phyloP scores from a whole-genome alignment of 805 yeast genomes.

The Ogataea populi-albae region DNA sequence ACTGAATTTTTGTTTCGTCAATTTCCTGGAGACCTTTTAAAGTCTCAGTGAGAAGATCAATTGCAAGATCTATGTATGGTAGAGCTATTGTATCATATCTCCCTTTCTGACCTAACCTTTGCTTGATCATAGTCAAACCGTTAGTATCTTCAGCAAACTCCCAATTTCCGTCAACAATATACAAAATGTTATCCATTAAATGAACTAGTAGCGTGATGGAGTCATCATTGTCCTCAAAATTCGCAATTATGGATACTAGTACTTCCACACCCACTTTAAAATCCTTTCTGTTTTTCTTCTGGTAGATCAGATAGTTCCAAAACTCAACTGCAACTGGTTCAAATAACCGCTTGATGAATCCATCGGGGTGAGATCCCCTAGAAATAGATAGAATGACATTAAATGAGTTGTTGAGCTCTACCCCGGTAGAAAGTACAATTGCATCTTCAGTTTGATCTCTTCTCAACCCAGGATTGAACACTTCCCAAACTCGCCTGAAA shows the following conservation, averaged over 20 bases:
- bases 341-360: constrained; percentile 34
- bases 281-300: constrained; percentile 31
- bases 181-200: constrained; percentile 19
- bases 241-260: constrained; percentile 32
- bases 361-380: constrained; percentile 37
- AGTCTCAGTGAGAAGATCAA: constrained; percentile 34
- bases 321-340: constrained; percentile 28
- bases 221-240: constrained; percentile 14
- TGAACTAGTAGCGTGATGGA: constrained; percentile 9
- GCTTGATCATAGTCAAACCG: constrained; percentile 28
- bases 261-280: constrained; percentile 36
- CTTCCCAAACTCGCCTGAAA: constrained; percentile 46
- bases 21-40: constrained; percentile 39
- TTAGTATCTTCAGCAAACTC: constrained; percentile 41
- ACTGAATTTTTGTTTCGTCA: constrained; percentile 45
- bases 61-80: constrained; percentile 38
- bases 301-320: constrained; percentile 47
- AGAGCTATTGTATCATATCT: constrained; percentile 29
- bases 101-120: constrained; percentile 8
- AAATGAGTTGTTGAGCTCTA: constrained; percentile 55
- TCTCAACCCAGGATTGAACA: constrained; percentile 36
- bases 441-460: constrained; percentile 25
- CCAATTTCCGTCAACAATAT: constrained; percentile 37
- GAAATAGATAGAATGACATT: constrained; percentile 65
- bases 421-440: constrained; percentile 41